These are phyloP conservation scores for Botryotinia convoluta DNA, from an alignment of 2,329 filamentous ascomycete species.

Conservation along the genomic window DNA sequence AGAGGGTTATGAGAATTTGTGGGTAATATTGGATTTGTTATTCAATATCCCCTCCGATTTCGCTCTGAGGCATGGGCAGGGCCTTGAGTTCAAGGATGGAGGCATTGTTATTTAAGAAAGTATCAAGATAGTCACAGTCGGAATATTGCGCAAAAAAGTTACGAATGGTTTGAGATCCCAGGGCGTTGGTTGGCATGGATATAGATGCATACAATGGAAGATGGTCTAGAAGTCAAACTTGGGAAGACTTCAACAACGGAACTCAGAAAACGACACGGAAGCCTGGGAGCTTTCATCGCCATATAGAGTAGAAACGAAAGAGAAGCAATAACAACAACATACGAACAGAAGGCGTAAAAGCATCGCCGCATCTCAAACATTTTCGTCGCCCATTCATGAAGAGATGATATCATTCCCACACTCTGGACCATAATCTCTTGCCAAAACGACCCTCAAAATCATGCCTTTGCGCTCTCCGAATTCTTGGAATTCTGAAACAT, in stretches of 20 bases:
- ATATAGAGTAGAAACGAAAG: accelerated
- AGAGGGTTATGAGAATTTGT: neutral
- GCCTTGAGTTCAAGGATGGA: neutral
- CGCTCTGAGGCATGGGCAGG: neutral
- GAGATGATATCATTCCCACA: neutral
- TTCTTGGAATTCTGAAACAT: neutral
- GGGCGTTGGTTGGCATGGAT: neutral
- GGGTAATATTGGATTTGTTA: neutral
- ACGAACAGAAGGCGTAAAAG: neutral
- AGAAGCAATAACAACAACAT: neutral
- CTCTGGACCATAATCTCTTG: neutral
- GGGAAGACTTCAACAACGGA: neutral
- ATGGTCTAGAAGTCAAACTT: neutral
- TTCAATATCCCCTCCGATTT: neutral
- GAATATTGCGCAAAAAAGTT: neutral
- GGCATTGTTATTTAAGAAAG: neutral
- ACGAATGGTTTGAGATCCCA: neutral
- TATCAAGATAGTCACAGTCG: neutral
- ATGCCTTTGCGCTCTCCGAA: neutral
- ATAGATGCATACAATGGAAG: neutral
- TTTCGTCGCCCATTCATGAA: neutral
- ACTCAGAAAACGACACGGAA: neutral
- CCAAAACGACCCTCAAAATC: neutral
- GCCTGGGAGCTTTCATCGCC: accelerated
- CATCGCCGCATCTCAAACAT: neutral